Conservation (phyloP, 306 rosid genomes). For the Luffa acutangula region DNA sequence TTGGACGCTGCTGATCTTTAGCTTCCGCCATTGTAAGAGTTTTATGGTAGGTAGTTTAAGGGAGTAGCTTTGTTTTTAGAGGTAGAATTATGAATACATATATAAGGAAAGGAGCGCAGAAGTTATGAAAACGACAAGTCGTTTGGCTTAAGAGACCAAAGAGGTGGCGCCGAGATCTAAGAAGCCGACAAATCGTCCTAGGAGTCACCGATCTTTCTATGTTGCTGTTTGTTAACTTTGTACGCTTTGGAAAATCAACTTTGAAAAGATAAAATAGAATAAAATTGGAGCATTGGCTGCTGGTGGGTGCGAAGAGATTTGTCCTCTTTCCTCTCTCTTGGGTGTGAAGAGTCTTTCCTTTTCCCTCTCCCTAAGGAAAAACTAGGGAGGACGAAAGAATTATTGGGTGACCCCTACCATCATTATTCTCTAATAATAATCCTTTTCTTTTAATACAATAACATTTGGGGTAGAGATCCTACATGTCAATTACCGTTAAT, state of each 20-base stretch:
- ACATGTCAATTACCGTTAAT: too few relatives aligned
- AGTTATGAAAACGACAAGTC: neutral
- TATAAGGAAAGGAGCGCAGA: neutral
- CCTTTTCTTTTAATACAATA: too few relatives aligned
- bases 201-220: constrained; percentile 3
- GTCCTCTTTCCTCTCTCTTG: neutral
- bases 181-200: neutral
- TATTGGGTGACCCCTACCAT: too few relatives aligned
- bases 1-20: neutral
- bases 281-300: neutral
- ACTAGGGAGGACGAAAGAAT: too few relatives aligned
- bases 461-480: too few relatives aligned
- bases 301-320: neutral
- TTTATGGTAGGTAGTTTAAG: neutral
- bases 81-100: neutral
- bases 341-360: too few relatives aligned
- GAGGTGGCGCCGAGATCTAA: neutral
- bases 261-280: neutral
- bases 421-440: too few relatives aligned
- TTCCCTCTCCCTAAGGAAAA: too few relatives aligned
- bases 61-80: neutral
- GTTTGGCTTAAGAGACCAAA: constrained; percentile 3
- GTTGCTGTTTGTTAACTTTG: neutral
- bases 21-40: neutral
- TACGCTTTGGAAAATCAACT: neutral